phyloP scores from a whole-genome alignment of 78 protist genomes.

The Speleostelium caveatum region DNA sequence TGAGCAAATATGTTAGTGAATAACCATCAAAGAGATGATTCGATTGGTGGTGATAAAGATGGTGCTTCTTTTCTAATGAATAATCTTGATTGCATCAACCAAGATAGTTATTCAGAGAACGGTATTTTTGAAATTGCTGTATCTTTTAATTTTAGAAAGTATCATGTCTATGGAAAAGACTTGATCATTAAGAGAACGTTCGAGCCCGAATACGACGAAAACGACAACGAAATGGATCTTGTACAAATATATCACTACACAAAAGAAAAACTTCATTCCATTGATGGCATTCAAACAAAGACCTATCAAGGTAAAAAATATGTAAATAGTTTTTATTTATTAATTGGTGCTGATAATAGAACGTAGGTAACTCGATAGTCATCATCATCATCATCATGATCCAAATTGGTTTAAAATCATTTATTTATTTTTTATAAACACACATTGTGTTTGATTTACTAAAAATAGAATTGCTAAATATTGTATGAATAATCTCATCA shows the following conservation, averaged over 20 bases:
- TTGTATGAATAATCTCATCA: background rate
- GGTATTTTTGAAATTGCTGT: background rate
- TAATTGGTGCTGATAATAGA: conserved; percentile 1
- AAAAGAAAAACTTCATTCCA: background rate
- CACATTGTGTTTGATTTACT: too few relatives aligned
- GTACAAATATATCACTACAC: background rate
- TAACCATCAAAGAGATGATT: too few relatives aligned
- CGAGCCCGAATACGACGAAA: too few relatives aligned
- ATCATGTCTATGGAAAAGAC: background rate
- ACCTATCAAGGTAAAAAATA: background rate
- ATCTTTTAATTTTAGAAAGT: background rate
- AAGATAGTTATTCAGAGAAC: too few relatives aligned
- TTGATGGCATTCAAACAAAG: background rate
- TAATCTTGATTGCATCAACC: too few relatives aligned
- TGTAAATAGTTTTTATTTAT: background rate
- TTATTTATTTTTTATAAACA: too few relatives aligned
- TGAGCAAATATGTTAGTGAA: too few relatives aligned
- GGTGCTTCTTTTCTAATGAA: too few relatives aligned
- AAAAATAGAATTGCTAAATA: conserved; percentile 24
- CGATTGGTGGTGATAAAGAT: too few relatives aligned
- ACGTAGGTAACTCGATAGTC: background rate
- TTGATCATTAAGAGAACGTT: too few relatives aligned
- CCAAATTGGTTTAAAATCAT: background rate
- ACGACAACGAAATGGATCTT: background rate
- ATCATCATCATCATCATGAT: background rate